Conservation (phyloP, 2,329 filamentous ascomycete genomes). For the Fusarium solani-melongenae region DNA sequence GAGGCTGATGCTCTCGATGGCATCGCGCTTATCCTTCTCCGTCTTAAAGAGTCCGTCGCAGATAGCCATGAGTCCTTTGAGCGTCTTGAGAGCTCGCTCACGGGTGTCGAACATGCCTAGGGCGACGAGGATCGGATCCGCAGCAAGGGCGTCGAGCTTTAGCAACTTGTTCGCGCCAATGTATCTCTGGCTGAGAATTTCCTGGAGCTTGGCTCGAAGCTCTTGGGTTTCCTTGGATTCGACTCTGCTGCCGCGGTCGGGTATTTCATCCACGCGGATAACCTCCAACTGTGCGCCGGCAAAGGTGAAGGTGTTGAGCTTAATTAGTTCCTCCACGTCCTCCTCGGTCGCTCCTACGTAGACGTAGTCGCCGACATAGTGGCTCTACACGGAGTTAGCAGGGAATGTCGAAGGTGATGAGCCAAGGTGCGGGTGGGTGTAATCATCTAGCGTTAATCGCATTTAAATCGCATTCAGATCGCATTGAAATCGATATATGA, state of each 20-base stretch:
- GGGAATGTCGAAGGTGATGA: slow-evolving; percentile 50
- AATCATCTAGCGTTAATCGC: slow-evolving; percentile 30
- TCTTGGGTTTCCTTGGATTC: slow-evolving; percentile 66
- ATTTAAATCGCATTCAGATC: slow-evolving; percentile 1
- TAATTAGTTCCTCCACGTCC: slow-evolving; percentile 72
- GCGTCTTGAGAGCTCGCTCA: slow-evolving; percentile 84
- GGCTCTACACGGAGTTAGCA: slow-evolving; percentile 79
- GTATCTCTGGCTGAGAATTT: slow-evolving; percentile 81
- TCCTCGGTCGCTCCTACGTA: slow-evolving; percentile 74
- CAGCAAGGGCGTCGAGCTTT: slow-evolving; percentile 81
- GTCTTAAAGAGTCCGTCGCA: slow-evolving; percentile 82
- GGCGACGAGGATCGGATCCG: slow-evolving; percentile 76
- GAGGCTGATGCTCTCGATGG: slow-evolving; percentile 84
- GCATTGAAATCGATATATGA: slow-evolving; percentile 30
- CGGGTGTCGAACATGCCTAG: slow-evolving; percentile 81
- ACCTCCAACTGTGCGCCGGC: slow-evolving; percentile 72
- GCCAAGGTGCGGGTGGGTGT: slow-evolving; percentile 34
- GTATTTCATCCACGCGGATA: slow-evolving; percentile 58
- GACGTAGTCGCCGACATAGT: slow-evolving; percentile 74
- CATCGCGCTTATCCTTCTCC: slow-evolving; percentile 76
- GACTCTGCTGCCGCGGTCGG: slow-evolving; percentile 49
- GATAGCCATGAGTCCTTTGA: slow-evolving; percentile 90
- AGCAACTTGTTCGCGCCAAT: slow-evolving; percentile 77
- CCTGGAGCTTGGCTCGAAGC: slow-evolving; percentile 75
- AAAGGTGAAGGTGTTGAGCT: slow-evolving; percentile 76